Conservation (phyloP, 805 yeast genomes). For the Sporopachydermia lactativora region DNA sequence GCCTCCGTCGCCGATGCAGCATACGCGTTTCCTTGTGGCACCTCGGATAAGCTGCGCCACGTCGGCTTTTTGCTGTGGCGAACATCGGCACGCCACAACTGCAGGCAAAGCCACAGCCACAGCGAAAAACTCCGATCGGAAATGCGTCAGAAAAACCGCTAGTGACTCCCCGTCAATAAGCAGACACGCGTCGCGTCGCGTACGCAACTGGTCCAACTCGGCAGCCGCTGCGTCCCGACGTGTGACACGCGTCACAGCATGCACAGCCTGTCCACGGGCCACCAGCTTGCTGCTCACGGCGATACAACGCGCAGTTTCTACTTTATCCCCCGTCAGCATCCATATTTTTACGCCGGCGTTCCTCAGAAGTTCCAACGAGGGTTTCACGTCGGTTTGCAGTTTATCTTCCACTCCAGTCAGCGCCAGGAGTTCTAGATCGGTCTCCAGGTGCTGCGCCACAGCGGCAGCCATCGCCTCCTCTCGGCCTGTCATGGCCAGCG, state of each 20-base stretch:
- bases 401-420: slow-evolving; percentile 97
- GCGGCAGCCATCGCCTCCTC: slow-evolving; percentile 61
- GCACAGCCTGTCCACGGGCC: slow-evolving; percentile 87
- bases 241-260: slow-evolving; percentile 56
- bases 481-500: slow-evolving; percentile 65
- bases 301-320: slow-evolving; percentile 95
- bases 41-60: slow-evolving; percentile 70
- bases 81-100: slow-evolving; percentile 96
- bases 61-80: slow-evolving; percentile 98
- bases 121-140: slow-evolving; percentile 59
- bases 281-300: slow-evolving; percentile 92
- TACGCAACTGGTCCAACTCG: slow-evolving; percentile 56
- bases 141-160: slow-evolving; percentile 48
- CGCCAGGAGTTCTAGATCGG: slow-evolving; percentile 74
- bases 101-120: slow-evolving; percentile 73
- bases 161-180: slow-evolving; percentile 91
- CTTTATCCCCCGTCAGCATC: slow-evolving; percentile 99
- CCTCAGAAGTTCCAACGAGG: slow-evolving; percentile 80
- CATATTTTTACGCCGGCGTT: slow-evolving; percentile 96
- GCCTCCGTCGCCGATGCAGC: slow-evolving; percentile 99
- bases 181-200: slow-evolving; percentile 56
- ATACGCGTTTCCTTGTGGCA: slow-evolving; percentile 76
- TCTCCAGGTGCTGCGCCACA: slow-evolving; percentile 58
- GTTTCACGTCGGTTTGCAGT: slow-evolving; percentile 79
- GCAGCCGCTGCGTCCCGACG: slow-evolving; percentile 54